Evolutionary conservation across 805 yeast genomes (phyloP).

Genomic region (Brettanomyces naardenensis): DNA sequence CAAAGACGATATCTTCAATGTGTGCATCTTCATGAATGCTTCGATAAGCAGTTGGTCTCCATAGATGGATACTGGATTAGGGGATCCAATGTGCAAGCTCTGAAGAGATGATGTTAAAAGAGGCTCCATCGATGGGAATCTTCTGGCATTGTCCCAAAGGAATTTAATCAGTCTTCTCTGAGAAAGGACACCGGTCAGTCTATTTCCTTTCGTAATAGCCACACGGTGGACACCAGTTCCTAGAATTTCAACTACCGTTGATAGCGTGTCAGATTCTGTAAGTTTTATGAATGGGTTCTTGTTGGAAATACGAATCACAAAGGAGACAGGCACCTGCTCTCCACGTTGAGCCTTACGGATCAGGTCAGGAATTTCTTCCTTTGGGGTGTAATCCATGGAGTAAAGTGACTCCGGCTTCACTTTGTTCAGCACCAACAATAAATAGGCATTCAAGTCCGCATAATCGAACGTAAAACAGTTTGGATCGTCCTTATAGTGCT

Average conservation of each 20-base stretch:
- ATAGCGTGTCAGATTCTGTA: constrained; percentile 57
- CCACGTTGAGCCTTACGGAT: constrained; percentile 71
- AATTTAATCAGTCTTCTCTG: constrained; percentile 82
- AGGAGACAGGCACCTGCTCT: constrained; percentile 84
- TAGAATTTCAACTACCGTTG: constrained; percentile 72
- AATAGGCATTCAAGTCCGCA: constrained; percentile 80
- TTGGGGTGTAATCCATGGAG: constrained; percentile 25
- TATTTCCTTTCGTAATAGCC: constrained; percentile 53
- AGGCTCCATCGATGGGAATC: constrained; percentile 75
- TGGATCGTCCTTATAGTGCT: constrained; percentile 43
- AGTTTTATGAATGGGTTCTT: constrained; percentile 84
- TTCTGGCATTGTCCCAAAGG: constrained; percentile 88
- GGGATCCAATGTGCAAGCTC: constrained; percentile 67
- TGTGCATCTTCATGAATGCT: constrained; percentile 80
- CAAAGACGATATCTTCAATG: constrained; percentile 75
- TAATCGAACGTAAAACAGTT: constrained; percentile 86
- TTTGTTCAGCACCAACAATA: constrained; percentile 77
- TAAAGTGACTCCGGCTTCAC: constrained; percentile 32
- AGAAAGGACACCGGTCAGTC: constrained; percentile 76
- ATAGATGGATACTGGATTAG: constrained; percentile 67
- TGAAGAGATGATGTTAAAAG: constrained; percentile 60
- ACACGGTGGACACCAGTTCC: constrained; percentile 96
- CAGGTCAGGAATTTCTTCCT: constrained; percentile 33
- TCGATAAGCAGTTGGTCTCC: constrained; percentile 87
- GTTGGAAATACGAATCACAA: constrained; percentile 76